These are phyloP conservation scores for Monosporascus sp. DNA, from an alignment of 2,329 filamentous ascomycete species.

Conservation along the genomic window DNA sequence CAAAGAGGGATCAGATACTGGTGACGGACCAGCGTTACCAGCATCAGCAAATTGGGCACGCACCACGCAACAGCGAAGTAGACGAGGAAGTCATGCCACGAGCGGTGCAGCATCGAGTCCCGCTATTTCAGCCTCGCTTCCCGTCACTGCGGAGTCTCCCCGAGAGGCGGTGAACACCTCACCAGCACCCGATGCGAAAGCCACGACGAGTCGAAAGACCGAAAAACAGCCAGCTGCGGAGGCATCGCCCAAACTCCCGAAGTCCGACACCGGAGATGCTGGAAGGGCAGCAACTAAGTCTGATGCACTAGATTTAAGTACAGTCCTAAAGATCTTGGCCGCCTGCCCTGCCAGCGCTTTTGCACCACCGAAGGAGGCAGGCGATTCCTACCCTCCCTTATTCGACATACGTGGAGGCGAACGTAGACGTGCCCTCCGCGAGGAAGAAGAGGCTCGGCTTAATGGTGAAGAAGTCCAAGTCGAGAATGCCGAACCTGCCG, in stretches of 20 bases:
- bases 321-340: constrained; percentile 19
- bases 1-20: constrained; percentile 67
- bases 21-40: constrained; percentile 86
- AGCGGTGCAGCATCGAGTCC: constrained; percentile 80
- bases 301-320: constrained; percentile 17
- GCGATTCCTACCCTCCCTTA: constrained; percentile 58
- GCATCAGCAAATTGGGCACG: constrained; percentile 91
- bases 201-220: constrained; percentile 17
- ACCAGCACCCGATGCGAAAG: constrained; percentile 27
- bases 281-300: constrained; percentile 2
- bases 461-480: constrained; percentile 43
- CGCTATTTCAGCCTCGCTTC: constrained; percentile 57
- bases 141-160: constrained; percentile 44
- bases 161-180: constrained; percentile 36
- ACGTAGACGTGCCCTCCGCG: constrained; percentile 71
- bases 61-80: constrained; percentile 59
- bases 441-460: constrained; percentile 58
- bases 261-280: constrained; percentile 1
- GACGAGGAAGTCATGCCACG: constrained; percentile 72
- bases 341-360: constrained; percentile 34
- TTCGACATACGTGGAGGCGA: constrained; percentile 79
- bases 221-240: constrained; percentile 21
- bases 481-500: constrained; percentile 44
- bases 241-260: constrained; percentile 4
- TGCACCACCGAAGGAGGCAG: constrained; percentile 10